Evolutionary conservation across 352 stramenopile genomes (phyloP).

Genomic region (Globisporangium nodosum): DNA sequence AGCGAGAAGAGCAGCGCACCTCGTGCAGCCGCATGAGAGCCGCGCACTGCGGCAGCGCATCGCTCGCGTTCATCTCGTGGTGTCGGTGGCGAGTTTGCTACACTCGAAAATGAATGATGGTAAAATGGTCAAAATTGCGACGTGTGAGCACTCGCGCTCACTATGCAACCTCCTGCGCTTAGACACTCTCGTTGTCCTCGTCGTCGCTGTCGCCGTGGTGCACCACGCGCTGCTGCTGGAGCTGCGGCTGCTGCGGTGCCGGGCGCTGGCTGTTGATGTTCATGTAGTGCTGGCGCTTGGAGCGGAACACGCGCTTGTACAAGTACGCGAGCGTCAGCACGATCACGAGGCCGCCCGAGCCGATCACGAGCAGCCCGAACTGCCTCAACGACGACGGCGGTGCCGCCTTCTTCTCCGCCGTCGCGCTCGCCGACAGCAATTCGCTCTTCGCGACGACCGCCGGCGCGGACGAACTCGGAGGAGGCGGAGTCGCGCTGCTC

Average conservation of each 20-base stretch:
- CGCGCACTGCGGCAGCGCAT: slow-evolving; percentile 50
- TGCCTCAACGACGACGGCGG: slow-evolving; percentile 33
- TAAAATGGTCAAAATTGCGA: background rate
- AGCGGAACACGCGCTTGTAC: slow-evolving; percentile 67
- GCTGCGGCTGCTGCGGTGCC: background rate
- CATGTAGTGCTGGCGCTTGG: slow-evolving; percentile 55
- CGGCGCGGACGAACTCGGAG: background rate
- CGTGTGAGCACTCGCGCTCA: background rate
- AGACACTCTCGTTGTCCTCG: slow-evolving; percentile 1
- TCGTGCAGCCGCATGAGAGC: slow-evolving; percentile 59
- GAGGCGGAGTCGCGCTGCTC: background rate
- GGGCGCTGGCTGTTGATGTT: slow-evolving; percentile 49
- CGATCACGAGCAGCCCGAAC: slow-evolving; percentile 65
- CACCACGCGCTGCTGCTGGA: background rate
- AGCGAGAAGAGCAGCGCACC: slow-evolving; percentile 20
- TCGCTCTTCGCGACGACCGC: background rate
- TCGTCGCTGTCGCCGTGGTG: background rate
- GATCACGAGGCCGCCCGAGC: slow-evolving; percentile 55
- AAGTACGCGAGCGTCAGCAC: slow-evolving; percentile 51
- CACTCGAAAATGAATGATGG: background rate
- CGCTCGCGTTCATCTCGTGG: slow-evolving; percentile 22
- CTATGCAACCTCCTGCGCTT: slow-evolving; percentile 3
- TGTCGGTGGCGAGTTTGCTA: background rate
- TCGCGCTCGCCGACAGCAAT: slow-evolving; percentile 19
- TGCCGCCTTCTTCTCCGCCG: slow-evolving; percentile 11